phyloP scores from a whole-genome alignment of 2,329 filamentous ascomycete species.

The Ambrosiella xylebori region DNA sequence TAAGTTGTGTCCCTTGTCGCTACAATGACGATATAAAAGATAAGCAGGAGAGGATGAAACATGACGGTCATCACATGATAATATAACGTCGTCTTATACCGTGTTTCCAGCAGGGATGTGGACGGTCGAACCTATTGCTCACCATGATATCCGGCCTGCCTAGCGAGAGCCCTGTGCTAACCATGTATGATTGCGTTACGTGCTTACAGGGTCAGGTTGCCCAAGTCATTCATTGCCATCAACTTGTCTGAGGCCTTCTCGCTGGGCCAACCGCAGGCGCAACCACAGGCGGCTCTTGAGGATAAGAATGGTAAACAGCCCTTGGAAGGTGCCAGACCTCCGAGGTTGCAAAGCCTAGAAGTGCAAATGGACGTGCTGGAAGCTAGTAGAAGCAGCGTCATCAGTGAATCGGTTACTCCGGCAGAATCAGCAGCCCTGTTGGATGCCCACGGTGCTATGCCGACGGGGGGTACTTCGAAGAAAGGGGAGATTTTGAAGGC shows the following conservation, averaged over 20 bases:
- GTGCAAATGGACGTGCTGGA: background rate
- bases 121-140: background rate
- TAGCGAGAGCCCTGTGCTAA: constrained; percentile 1
- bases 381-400: background rate
- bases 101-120: background rate
- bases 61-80: background rate
- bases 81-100: background rate
- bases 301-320: background rate
- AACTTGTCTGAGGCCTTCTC: constrained; percentile 46
- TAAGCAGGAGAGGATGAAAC: background rate
- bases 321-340: background rate
- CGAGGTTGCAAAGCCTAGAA: background rate
- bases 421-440: background rate
- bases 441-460: background rate
- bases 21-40: background rate
- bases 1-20: constrained; percentile 28
- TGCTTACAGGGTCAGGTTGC: constrained; percentile 42
- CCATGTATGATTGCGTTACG: constrained; percentile 6
- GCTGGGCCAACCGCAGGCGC: constrained; percentile 35
- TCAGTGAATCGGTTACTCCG: background rate
- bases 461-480: background rate
- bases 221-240: constrained; percentile 48
- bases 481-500: background rate
- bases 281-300: background rate
- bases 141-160: background rate